phyloP scores from a whole-genome alignment of 495 filamentous ascomycete genomes.

The Amniculicola lignicola region DNA sequence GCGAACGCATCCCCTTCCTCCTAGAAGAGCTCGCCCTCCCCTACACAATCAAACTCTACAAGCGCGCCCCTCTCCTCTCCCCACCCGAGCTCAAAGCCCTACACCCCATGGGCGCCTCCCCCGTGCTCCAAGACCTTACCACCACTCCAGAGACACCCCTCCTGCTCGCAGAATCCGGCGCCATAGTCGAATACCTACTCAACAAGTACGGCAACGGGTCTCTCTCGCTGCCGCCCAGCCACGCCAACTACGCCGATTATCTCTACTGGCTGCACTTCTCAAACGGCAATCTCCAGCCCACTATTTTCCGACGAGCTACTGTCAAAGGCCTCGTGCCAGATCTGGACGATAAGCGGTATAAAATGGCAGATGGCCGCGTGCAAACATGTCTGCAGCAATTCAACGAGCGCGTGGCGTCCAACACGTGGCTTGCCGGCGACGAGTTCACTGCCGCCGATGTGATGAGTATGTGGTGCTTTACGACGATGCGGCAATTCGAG shows the following conservation, averaged over 20 bases:
- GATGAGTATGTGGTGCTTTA: constrained; percentile 54
- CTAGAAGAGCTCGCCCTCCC: constrained; percentile 59
- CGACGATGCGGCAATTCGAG: constrained; percentile 53
- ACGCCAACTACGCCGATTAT: constrained; percentile 52
- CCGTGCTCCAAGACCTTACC: constrained; percentile 53
- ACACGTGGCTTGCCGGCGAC: constrained; percentile 57
- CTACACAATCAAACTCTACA: constrained; percentile 53
- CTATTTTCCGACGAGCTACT: constrained; percentile 27
- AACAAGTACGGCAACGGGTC: constrained; percentile 49
- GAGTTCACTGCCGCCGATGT: constrained; percentile 62
- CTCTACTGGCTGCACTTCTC: constrained; percentile 61
- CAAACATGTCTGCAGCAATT: constrained; percentile 21
- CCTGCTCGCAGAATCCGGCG: constrained; percentile 52
- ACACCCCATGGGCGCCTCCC: constrained; percentile 52
- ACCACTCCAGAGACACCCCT: constrained; percentile 5
- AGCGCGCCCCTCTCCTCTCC: constrained; percentile 51
- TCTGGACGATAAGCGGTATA: neutral
- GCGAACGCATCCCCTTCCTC: constrained; percentile 61
- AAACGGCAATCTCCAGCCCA: constrained; percentile 54
- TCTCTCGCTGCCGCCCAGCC: constrained; percentile 44
- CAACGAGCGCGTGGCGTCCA: constrained; percentile 31
- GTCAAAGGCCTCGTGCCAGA: constrained; percentile 6
- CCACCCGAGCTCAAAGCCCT: constrained; percentile 45
- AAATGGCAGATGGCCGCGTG: constrained; percentile 24
- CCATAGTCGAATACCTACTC: constrained; percentile 57